Base-by-base conservation (phyloP, 139 green algal genomes). In the Closterium sp. region DNA sequence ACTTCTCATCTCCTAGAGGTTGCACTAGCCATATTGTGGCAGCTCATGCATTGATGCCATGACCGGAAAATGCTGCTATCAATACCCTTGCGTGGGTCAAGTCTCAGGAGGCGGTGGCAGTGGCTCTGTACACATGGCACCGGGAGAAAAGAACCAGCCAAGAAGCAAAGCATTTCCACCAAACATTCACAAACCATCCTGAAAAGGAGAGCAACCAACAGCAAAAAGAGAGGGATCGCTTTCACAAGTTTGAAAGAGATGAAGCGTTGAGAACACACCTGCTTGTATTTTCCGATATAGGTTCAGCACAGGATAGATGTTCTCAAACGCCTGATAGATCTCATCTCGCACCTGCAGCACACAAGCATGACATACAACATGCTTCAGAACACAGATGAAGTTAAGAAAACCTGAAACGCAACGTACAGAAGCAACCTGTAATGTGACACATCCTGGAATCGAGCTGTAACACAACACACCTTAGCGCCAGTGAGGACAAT, bases 301-400 rank as follows among this genome's bases (percentile, higher is more conserved):
- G 69, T 96, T 94, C 83, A 99, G 95, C 38, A 98, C 97, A 10
- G 98, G 97, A 92, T 99, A 99, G 92, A 99, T 99, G 91, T 97
- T 97, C 94, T 99, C 98, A 94, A 99, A 99, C 0, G 98, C 98
- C 66, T 96, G 90, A 95, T 99, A 99, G 86, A 99, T 99, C 84
- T 99, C 97, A n/a, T 97, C 94, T n/a, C 97, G 95, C 84, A 96
- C 91, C 91, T 94, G 91, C 83, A 93, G 33, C 31, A 28, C 81
- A 23, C 92, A 86, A 86, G 21, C 83, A 28, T 34, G 30, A 86
- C n/a, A 86, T 23, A 86, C 3, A 76, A 76, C 23, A 76, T 28
- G 55, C 0, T 66, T 66, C 4, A 66, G 3, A 76, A 19, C 3
- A 66, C 7, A 76, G 25, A 76, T 5, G 25, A 28, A 76, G 25